Conservation (phyloP, 371 early-diverging fungal species). For the Mortierella sp. region DNA sequence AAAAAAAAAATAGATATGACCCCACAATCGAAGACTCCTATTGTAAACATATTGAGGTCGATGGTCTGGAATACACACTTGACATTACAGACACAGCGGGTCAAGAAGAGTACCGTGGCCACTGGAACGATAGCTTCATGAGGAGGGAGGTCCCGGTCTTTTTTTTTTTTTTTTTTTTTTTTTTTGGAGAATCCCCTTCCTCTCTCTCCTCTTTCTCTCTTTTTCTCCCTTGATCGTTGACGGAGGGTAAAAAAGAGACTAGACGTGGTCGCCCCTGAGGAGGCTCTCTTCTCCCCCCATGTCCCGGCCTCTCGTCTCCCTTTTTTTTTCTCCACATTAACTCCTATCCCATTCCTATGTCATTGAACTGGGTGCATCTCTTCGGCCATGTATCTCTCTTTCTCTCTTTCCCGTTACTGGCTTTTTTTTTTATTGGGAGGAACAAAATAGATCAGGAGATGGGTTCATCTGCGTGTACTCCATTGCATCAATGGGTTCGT, state of each 20-base stretch:
- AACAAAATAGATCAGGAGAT: conserved; percentile 37
- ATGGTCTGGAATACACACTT: conserved; percentile 47
- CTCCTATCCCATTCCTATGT: not conserved
- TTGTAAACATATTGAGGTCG: conserved; percentile 51
- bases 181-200: not conserved
- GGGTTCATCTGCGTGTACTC: conserved; percentile 55
- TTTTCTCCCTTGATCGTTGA: not conserved
- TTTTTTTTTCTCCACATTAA: not conserved
- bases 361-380: too few relatives aligned
- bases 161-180: not conserved
- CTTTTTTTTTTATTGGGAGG: not conserved
- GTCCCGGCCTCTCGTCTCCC: too few relatives aligned
- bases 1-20: conserved; percentile 47
- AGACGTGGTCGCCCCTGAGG: not conserved
- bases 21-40: conserved; percentile 55
- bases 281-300: not conserved
- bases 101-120: conserved; percentile 54
- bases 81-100: conserved; percentile 56
- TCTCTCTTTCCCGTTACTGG: not conserved
- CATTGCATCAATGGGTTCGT: conserved; percentile 52
- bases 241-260: not conserved
- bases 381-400: not conserved
- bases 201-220: not conserved
- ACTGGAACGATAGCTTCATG: conserved; percentile 48
- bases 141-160: conserved; percentile 6